Conservation (phyloP, 495 filamentous ascomycete genomes). For the Penicillium arizonense region DNA sequence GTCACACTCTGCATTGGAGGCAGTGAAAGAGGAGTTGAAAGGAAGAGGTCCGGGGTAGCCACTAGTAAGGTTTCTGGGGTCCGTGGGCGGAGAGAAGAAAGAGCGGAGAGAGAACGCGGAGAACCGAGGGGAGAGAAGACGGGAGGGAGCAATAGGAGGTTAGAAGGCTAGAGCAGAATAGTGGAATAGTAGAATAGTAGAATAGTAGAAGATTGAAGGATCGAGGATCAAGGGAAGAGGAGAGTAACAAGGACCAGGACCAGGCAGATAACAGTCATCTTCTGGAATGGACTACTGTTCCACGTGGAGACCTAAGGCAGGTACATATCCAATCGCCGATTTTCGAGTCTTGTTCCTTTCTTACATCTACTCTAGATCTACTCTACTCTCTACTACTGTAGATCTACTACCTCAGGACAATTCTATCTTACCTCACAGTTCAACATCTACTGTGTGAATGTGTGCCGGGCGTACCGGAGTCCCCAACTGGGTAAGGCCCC, state of each 20-base stretch:
- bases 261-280: slow-evolving; percentile 3
- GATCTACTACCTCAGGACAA: no score
- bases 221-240: no score
- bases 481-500: neutral
- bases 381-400: no score
- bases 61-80: slow-evolving; percentile 6
- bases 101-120: slow-evolving; percentile 3
- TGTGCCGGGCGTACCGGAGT: slow-evolving; percentile 14
- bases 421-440: no score
- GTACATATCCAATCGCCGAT: slow-evolving; percentile 29
- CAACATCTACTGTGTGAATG: neutral
- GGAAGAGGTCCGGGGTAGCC: neutral
- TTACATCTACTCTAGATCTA: neutral
- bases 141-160: neutral
- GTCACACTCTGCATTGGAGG: slow-evolving; percentile 32
- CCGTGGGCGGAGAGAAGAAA: slow-evolving; percentile 1
- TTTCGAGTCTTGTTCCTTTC: slow-evolving; percentile 4
- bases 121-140: neutral
- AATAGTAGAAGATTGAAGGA: no score
- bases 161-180: no score
- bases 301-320: slow-evolving; percentile 29
- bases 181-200: no score
- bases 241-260: no score
- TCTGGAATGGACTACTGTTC: slow-evolving; percentile 9
- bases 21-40: slow-evolving; percentile 14